A percentile compares a stretch with the other conserved stretches of the same genome.
Conservation (phyloP, 495 filamentous ascomycete species). For the Neurospora sp. region DNA sequence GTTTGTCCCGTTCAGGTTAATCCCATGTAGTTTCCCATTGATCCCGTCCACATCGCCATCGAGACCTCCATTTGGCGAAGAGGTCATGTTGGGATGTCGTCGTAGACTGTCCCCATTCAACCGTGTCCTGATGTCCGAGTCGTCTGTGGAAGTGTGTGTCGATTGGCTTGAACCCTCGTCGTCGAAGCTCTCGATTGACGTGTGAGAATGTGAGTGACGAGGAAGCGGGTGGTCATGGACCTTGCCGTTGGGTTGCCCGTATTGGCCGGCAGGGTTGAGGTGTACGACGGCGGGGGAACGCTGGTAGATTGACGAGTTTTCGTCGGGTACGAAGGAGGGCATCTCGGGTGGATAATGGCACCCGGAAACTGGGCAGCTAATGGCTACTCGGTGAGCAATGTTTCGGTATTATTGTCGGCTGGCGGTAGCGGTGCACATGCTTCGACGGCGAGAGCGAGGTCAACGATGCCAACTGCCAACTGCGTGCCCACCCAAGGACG, state of each 20-base stretch:
- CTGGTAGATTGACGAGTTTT: slow-evolving; percentile 36
- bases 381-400: slow-evolving; percentile 6
- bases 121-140: slow-evolving; percentile 15
- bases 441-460: background rate
- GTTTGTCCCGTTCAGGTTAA: background rate
- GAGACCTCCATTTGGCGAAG: slow-evolving; percentile 13
- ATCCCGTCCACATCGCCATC: slow-evolving; percentile 7
- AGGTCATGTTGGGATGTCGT: slow-evolving; percentile 19
- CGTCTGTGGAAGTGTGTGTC: slow-evolving; percentile 19
- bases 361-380: slow-evolving; percentile 2
- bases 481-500: background rate
- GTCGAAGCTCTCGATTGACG: slow-evolving; percentile 28
- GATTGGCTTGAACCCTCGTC: slow-evolving; percentile 23
- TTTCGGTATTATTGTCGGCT: slow-evolving; percentile 7
- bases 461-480: background rate
- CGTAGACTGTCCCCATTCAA: slow-evolving; percentile 10
- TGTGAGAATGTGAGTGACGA: slow-evolving; percentile 22
- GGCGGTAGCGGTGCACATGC: slow-evolving; percentile 13
- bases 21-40: slow-evolving; percentile 1
- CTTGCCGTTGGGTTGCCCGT: slow-evolving; percentile 21
- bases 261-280: slow-evolving; percentile 19
- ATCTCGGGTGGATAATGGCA: slow-evolving; percentile 29
- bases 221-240: slow-evolving; percentile 17
- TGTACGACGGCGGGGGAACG: slow-evolving; percentile 27
- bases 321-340: slow-evolving; percentile 49